Evolutionary conservation across 2,329 filamentous ascomycete species (phyloP), one percentile per base, ranked within the genome.

Genomic region (Pseudocercospora vitis): DNA sequence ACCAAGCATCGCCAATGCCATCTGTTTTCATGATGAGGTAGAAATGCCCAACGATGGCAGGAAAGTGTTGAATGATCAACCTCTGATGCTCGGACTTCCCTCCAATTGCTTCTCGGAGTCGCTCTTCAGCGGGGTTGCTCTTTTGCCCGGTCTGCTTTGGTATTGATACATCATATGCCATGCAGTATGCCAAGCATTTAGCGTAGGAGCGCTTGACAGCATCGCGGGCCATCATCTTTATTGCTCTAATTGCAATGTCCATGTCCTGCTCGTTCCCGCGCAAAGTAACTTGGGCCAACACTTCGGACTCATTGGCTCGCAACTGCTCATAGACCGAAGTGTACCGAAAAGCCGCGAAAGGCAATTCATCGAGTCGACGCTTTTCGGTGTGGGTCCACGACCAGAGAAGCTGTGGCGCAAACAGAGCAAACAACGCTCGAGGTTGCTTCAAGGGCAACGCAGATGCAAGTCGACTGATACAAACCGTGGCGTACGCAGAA

Each of bases 311-410:
- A 4, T 88, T 83, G 55, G 88, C 83, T 4, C 71, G 66, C 2
- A 96, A 71, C 48, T 99, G 79, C 3, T 89, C 84, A 14, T 77
- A 69, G 1, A 97, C 78, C 12, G 73, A 82, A 1, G 72, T 54
- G 66, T 95, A 99, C 1, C 85, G 87, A 69, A 99, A 99, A 1
- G 94, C 88, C n/a, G 79, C 76, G 65, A 82, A 96, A 0, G 94
- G 92, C 45, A 99, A 88, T 3, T 83, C 78, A n/a, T 81, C 76
- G 6, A 96, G 75, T 54, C 49, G 4, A 14, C 86, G 81, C 0
- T 74, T 48, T 3, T 49, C 74, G 57, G 5, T 24, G 42, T 89
- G 84, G 3, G 95, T 81, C 92, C 91, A 99, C 0, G 91, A 96
- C 67, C 89, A 96, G 2, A 97, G 76, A 5, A 99, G 78, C 65